Evolutionary conservation across 768 basidiomycete species (phyloP).

Genomic region (Pholiota molesta): DNA sequence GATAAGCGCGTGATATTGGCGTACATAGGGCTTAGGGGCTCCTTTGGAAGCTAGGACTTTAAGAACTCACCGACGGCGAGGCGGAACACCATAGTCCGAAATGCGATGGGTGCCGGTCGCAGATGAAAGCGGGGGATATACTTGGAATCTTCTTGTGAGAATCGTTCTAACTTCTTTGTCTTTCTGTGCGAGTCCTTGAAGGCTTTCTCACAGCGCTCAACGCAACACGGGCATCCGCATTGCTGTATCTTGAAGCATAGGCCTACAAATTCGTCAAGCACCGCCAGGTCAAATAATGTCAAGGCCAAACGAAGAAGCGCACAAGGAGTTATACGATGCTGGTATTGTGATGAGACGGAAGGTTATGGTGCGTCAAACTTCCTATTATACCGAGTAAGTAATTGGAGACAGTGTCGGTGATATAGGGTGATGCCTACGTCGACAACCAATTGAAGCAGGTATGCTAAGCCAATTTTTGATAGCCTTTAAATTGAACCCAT

Average conservation of each 20-base stretch:
- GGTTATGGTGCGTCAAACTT: constrained; percentile 37
- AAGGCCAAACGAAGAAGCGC: constrained; percentile 36
- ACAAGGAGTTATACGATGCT: constrained; percentile 44
- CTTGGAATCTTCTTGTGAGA: too few relatives aligned
- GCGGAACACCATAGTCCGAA: neutral
- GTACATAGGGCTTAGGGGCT: neutral
- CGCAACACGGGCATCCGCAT: too few relatives aligned
- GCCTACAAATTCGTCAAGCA: neutral
- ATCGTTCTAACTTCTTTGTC: too few relatives aligned
- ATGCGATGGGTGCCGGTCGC: neutral
- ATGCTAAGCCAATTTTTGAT: neutral
- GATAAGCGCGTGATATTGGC: neutral
- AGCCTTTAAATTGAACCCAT: neutral
- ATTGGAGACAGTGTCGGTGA: neutral
- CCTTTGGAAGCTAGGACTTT: neutral
- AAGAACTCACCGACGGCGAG: neutral
- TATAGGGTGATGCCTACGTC: constrained; percentile 47
- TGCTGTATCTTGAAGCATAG: too few relatives aligned
- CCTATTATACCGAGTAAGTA: neutral
- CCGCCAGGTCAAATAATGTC: neutral
- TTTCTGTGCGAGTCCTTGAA: too few relatives aligned
- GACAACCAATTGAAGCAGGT: constrained; percentile 42
- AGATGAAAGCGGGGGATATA: neutral
- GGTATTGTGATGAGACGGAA: constrained; percentile 42
- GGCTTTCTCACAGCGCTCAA: too few relatives aligned